Evolutionary conservation across 2,329 filamentous ascomycete species (phyloP), one percentile per base, ranked within the genome.

Genomic region (Tolypocladium endophyticum): DNA sequence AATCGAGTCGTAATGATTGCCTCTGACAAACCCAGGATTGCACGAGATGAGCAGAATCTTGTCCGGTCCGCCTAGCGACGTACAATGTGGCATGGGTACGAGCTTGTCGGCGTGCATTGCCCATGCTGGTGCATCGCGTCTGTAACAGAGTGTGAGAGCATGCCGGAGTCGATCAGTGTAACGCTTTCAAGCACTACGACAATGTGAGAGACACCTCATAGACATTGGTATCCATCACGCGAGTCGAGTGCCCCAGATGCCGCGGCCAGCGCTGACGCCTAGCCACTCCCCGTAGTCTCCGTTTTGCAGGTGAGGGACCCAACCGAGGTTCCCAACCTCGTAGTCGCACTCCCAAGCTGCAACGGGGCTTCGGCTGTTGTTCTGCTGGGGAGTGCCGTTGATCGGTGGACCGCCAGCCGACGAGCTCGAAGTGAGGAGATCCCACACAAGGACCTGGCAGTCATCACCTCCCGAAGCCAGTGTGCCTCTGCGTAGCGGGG

Each of bases 391-490:
- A 1, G 76, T 72, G 41, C 82, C 82, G 63, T 84, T 84, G 45
- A 77, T 68, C 12, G 75, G 68, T 30, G 77, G 72, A 7, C 62
- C 66, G 61, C 70, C 65, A 45, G 75, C 71, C 62, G 81, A 67
- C 72, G 80, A 64, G 73, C 76, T 70, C 67, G 72, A 70, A 62
- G 89, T 93, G 64, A 97, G 81, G 12, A 99, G 79, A 73, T 99
- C 94, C 94, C 94, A 99, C 20, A 97, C 81, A 38, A 97, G 80
- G 2, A 97, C 93, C 65, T 94, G 84, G 64, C 87, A 93, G 73
- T 99, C 94, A 68, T 99, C 94, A 7, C 82, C 94, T 39, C 94
- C 94, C 0, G 91, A 96, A 20, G 93, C 93, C 23, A 99, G 83
- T 64, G 92, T 89, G 30, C 94, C 94, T 67, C 94, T 83, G 61